Conservation (phyloP, 2,329 filamentous ascomycete species). For the Colletotrichum sp. region DNA sequence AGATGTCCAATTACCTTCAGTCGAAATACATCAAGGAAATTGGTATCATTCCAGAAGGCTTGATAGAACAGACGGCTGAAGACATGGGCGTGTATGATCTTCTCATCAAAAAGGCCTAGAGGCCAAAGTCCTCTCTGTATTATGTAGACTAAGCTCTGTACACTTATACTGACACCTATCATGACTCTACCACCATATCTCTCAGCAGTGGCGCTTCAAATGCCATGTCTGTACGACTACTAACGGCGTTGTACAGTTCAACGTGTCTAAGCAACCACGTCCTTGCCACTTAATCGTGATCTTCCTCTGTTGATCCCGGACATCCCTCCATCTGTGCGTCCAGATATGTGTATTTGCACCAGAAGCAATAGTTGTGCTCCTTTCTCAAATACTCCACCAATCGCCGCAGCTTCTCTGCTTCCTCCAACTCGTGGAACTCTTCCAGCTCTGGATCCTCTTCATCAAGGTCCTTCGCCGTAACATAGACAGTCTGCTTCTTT, state of each 20-base stretch:
- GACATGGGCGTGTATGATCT: conserved; percentile 48
- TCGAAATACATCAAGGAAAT: conserved; percentile 36
- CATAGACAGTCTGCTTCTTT: conserved; percentile 57
- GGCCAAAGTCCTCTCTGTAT: conserved; percentile 1
- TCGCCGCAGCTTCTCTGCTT: conserved; percentile 67
- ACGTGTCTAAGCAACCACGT: background rate
- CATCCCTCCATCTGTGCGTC: conserved; percentile 82
- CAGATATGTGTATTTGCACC: conserved; percentile 87
- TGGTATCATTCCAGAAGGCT: conserved; percentile 22
- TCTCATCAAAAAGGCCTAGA: background rate
- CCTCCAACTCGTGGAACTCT: conserved; percentile 73
- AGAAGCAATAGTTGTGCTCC: conserved; percentile 86
- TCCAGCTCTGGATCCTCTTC: conserved; percentile 82
- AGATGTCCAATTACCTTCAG: conserved; percentile 48
- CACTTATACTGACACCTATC: conserved; percentile 11
- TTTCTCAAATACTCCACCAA: conserved; percentile 73
- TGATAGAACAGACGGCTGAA: conserved; percentile 36
- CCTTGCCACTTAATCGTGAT: conserved; percentile 59
- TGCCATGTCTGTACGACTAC: background rate
- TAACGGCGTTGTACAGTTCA: background rate
- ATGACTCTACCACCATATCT: background rate
- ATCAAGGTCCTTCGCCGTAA: conserved; percentile 71
- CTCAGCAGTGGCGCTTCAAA: background rate
- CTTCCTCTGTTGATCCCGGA: conserved; percentile 85
- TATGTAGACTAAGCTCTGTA: conserved; percentile 6